These are phyloP conservation scores for Penicilliopsis zonata DNA, from an alignment of 495 filamentous ascomycete genomes.

Conservation along the genomic window DNA sequence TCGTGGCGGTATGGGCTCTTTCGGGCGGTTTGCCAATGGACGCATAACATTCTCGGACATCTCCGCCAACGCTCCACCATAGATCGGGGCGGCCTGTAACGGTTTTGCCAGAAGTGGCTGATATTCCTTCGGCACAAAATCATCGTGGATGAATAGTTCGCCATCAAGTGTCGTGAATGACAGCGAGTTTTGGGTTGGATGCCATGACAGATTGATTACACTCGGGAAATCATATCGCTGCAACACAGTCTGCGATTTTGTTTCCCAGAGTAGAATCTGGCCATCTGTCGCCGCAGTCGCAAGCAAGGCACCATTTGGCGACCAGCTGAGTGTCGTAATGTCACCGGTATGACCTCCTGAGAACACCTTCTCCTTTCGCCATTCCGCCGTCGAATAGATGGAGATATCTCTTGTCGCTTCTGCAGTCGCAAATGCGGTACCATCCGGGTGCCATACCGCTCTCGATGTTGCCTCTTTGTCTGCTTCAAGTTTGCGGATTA, in stretches of 20 bases:
- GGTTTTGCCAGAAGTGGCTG: slow-evolving; percentile 44
- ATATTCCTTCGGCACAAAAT: slow-evolving; percentile 61
- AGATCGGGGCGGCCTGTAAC: slow-evolving; percentile 71
- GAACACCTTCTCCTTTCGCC: slow-evolving; percentile 73
- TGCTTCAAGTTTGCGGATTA: slow-evolving; percentile 66
- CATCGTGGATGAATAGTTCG: slow-evolving; percentile 76
- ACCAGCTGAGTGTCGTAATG: slow-evolving; percentile 83
- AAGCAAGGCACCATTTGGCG: slow-evolving; percentile 82
- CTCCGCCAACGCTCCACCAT: slow-evolving; percentile 66
- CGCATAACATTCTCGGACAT: slow-evolving; percentile 51
- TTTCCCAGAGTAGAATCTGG: slow-evolving; percentile 78
- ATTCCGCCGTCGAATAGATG: slow-evolving; percentile 73
- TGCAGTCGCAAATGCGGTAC: slow-evolving; percentile 75
- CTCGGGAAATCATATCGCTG: slow-evolving; percentile 60
- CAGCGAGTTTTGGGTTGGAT: slow-evolving; percentile 73
- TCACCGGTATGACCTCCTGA: slow-evolving; percentile 69
- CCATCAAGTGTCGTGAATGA: slow-evolving; percentile 88
- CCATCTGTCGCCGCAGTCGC: slow-evolving; percentile 74
- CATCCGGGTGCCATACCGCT: slow-evolving; percentile 88
- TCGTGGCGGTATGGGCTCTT: slow-evolving; percentile 31
- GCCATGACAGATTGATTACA: slow-evolving; percentile 80
- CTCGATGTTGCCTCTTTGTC: slow-evolving; percentile 67
- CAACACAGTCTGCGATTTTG: slow-evolving; percentile 64
- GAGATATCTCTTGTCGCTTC: slow-evolving; percentile 79
- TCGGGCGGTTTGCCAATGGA: slow-evolving; percentile 42